A percentile compares a stretch with the other conserved stretches of the same genome.
Evolutionary conservation across 176 grass and related monocot genomes (phyloP).

Genomic region (Zea luxurians): DNA sequence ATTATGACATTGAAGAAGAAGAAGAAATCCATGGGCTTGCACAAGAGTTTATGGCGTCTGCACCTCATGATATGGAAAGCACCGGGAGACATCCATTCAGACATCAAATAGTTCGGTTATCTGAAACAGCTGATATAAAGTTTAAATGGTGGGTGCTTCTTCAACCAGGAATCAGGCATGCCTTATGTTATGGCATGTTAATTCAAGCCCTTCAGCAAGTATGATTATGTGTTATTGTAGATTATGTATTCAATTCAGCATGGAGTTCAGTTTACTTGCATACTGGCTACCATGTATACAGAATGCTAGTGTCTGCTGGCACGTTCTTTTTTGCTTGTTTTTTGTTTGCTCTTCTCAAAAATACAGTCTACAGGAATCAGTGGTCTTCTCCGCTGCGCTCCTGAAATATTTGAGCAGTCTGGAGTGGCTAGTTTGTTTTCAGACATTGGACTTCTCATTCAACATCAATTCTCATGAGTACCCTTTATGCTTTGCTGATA

Average conservation of each 20-base stretch:
- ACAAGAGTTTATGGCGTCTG: no score
- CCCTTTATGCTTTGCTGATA: slow-evolving; percentile 76
- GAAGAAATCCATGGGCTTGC: slow-evolving; percentile 51
- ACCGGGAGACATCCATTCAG: slow-evolving; percentile 43
- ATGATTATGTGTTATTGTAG: slow-evolving; percentile 17
- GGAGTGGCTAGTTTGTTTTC: slow-evolving; percentile 63
- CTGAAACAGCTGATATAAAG: slow-evolving; percentile 57
- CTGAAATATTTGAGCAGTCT: slow-evolving; percentile 76
- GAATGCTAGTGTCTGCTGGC: slow-evolving; percentile 7
- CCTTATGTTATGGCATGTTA: slow-evolving; percentile 68
- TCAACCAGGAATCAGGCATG: slow-evolving; percentile 77
- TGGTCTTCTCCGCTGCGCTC: slow-evolving; percentile 74
- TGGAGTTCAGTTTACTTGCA: not conserved
- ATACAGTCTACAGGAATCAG: slow-evolving; percentile 86
- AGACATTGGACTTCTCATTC: slow-evolving; percentile 73
- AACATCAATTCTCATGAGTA: slow-evolving; percentile 71
- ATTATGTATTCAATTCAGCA: slow-evolving; percentile 3
- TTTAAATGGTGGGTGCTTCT: slow-evolving; percentile 64
- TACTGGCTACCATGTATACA: not conserved
- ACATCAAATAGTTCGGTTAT: slow-evolving; percentile 59
- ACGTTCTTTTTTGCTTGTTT: slow-evolving; percentile 18
- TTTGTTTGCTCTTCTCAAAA: slow-evolving; percentile 11
- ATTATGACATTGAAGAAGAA: slow-evolving; percentile 59
- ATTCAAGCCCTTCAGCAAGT: slow-evolving; percentile 89
- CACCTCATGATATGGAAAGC: slow-evolving; percentile 54